Evolutionary conservation across 805 yeast genomes (phyloP), one percentile per base, ranked within the genome.

Genomic region (Torulaspora gathmanii): DNA sequence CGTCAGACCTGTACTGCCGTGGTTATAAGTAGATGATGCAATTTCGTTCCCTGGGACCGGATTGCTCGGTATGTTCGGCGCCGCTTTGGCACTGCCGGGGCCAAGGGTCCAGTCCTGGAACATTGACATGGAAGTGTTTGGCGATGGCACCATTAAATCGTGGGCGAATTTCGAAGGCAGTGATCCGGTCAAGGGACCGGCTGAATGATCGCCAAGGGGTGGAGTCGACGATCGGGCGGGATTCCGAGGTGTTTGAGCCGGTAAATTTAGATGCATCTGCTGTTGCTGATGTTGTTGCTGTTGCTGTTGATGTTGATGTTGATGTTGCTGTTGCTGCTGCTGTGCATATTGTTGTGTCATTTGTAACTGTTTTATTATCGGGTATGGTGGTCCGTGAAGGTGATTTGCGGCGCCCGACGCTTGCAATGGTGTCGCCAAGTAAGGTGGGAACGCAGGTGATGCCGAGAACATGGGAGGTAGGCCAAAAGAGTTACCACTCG

Each of bases 401-500:
- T n/a, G 70, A 67, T 5, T 66, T 27, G 67, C 33, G 12, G 58
- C 45, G 13, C 55, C 42, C 54, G 55, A 46, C 46, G 61, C 49
- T 20, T 49, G 69, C 39, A 61, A 46, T 3, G 70, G 70, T 2
- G 70, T 64, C 3, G 68, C 67, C 19, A 64, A 48, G 40, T 65
- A 64, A 5, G 59, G 65, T 27, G 60, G 63, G 37, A 57, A 54
- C 1, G 64, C 58, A 6, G 67, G 58, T 3, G 67, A 55, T 3
- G 61, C 58, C 10, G 62, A 53, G 19, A 58, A 55, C 25, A 59
- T 55, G 7, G 67, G 60, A 28, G 61, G 61, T 29, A 60, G 49
- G 4, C 61, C 63, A 33, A 52, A 47, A 4, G 51, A 38, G 33
- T 45, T 46, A 16, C 37, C 44, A 11, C 40, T 39, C 30, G 33